Evolutionary conservation across 495 filamentous ascomycete species (phyloP).

Genomic region (Penicillium simplicissimum): DNA sequence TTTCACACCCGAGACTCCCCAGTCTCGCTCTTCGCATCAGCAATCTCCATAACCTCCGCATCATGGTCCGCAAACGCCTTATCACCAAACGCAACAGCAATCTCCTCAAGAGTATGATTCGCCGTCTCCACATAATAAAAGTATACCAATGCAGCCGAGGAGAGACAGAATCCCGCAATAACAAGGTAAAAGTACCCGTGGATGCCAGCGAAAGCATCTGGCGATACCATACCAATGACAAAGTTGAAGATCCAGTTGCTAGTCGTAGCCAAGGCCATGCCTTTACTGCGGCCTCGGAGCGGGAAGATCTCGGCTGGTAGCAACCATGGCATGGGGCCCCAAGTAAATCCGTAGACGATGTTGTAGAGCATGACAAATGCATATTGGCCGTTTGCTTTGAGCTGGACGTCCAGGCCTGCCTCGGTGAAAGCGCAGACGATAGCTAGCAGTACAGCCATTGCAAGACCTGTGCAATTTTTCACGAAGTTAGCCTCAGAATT

Average conservation of each 20-base stretch:
- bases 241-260: conserved; percentile 83
- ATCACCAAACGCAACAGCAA: conserved; percentile 45
- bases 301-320: conserved; percentile 75
- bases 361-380: not conserved
- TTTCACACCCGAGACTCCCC: not conserved
- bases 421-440: not conserved
- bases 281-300: conserved; percentile 61
- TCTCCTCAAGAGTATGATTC: conserved; percentile 62
- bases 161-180: conserved; percentile 53
- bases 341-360: conserved; percentile 39
- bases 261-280: conserved; percentile 68
- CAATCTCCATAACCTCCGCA: not conserved
- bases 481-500: not conserved
- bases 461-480: not conserved
- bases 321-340: conserved; percentile 76
- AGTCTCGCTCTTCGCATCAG: not conserved
- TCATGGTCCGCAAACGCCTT: conserved; percentile 22
- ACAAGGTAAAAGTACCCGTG: conserved; percentile 67
- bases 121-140: conserved; percentile 67
- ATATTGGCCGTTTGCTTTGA: not conserved
- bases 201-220: conserved; percentile 63
- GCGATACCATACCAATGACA: conserved; percentile 70
- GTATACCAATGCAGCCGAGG: conserved; percentile 57
- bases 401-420: not conserved
- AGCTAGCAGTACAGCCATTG: not conserved